Evolutionary conservation across 805 yeast genomes (phyloP).

Genomic region (Kregervanrija delftensis): DNA sequence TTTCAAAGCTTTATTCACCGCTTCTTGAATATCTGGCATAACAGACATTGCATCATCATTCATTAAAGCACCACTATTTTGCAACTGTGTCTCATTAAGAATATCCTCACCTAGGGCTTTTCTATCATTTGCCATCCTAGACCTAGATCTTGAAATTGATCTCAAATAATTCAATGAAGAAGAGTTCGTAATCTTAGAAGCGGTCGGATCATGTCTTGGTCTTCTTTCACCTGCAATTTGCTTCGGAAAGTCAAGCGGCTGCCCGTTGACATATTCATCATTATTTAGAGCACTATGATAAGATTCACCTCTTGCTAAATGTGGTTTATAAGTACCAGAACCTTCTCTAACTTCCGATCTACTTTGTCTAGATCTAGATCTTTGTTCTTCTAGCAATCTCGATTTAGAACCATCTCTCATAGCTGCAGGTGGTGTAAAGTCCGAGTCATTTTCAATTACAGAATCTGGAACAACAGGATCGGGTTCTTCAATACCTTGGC

Average conservation of each 20-base stretch:
- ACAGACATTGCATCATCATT: conserved; percentile 43
- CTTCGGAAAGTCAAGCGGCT: conserved; percentile 28
- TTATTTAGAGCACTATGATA: conserved; percentile 52
- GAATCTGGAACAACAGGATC: conserved; percentile 28
- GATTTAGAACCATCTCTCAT: conserved; percentile 37
- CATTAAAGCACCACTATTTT: conserved; percentile 50
- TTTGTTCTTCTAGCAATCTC: conserved; percentile 17
- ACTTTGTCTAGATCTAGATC: conserved; percentile 14
- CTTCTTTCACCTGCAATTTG: conserved; percentile 28
- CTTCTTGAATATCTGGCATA: conserved; percentile 42
- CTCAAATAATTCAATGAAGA: conserved; percentile 53
- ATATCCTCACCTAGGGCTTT: conserved; percentile 25
- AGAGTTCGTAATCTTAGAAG: conserved; percentile 17
- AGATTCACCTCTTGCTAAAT: conserved; percentile 73
- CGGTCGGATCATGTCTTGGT: conserved; percentile 32
- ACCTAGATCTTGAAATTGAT: conserved; percentile 58
- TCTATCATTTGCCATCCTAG: conserved; percentile 36
- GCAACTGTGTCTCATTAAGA: conserved; percentile 33
- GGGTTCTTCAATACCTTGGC: conserved; percentile 9
- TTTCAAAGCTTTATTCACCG: conserved; percentile 40
- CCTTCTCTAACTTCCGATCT: conserved; percentile 16
- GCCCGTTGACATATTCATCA: conserved; percentile 23
- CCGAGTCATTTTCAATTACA: conserved; percentile 32
- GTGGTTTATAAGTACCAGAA: conserved; percentile 39
- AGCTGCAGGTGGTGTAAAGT: conserved; percentile 37